phyloP scores from a whole-genome alignment of 805 yeast species.

The Pichia ethanolica region DNA sequence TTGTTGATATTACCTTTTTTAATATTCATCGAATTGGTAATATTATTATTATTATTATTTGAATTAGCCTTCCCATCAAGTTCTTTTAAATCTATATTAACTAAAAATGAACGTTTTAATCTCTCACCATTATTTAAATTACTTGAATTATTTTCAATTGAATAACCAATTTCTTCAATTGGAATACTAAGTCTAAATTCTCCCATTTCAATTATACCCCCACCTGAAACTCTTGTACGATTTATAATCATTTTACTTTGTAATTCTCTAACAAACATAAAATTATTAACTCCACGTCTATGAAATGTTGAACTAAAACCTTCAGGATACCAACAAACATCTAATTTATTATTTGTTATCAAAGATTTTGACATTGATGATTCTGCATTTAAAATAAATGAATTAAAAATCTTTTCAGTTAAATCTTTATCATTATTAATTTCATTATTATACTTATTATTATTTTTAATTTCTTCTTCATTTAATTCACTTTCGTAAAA shows the following conservation, averaged over 20 bases:
- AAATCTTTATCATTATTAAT: not conserved
- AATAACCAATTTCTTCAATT: slow-evolving; percentile 25
- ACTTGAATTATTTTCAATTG: slow-evolving; percentile 20
- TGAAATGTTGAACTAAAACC: slow-evolving; percentile 45
- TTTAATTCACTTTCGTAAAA: slow-evolving; percentile 19
- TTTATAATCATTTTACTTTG: slow-evolving; percentile 39
- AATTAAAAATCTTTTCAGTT: not conserved
- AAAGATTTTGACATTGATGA: slow-evolving; percentile 11
- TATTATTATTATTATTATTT: not conserved
- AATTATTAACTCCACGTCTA: slow-evolving; percentile 39
- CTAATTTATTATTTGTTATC: slow-evolving; percentile 14
- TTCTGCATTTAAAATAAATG: not conserved
- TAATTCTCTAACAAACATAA: slow-evolving; percentile 44
- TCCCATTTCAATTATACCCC: slow-evolving; percentile 27
- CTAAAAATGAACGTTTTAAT: slow-evolving; percentile 32
- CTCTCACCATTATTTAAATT: slow-evolving; percentile 7
- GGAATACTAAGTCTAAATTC: slow-evolving; percentile 39
- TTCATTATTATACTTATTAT: not conserved
- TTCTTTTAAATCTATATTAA: slow-evolving; percentile 36
- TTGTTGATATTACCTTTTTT: no score
- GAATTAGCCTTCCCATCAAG: slow-evolving; percentile 27
- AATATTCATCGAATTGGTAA: not conserved
- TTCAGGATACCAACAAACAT: slow-evolving; percentile 34
- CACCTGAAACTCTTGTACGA: slow-evolving; percentile 25
- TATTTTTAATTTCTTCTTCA: no score